Evolutionary conservation across 768 basidiomycete species (phyloP), one percentile per base, ranked within the genome.

Genomic region (Daedaleopsis sinensis): DNA sequence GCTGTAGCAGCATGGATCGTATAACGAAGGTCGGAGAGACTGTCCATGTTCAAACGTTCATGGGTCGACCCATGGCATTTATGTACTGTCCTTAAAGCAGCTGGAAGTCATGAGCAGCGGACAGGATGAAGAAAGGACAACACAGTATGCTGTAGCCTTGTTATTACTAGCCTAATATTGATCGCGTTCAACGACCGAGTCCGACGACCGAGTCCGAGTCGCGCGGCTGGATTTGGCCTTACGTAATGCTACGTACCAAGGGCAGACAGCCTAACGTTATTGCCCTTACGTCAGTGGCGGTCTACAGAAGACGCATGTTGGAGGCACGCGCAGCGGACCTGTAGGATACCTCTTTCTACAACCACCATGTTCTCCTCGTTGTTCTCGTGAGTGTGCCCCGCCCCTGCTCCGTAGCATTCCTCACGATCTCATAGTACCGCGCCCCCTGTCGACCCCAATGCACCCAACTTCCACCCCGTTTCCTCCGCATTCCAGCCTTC

Each of bases 391-490:
- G 91, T 86, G 27, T 27, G 8, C 21, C 37, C 36, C 46, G 47
- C 57, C 47, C 46, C 36, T 44, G 19, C 8, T 46, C 19, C 55
- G 42, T 32, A 37, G 53, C 23, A 48, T 62, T 49, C 57, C 59
- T 67, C 50, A 69, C 62, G 24, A 48, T 57, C 57, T 55, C 47
- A 46, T 69, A 87, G 84, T 68, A 85, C 85, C 49, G 69, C 81
- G 27, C 71, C 86, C 59, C 78, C 87, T 55, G 79, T 77, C 65
- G 87, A 91, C 70, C 82, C 87, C 24, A 80, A 76, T 39, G 88
- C 91, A 1, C 88, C 86, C 51, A 98, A 91, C 70, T 86, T 98
- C 69, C 88, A 89, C 69, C 88, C 96, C 3, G 90, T 96, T 62
- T 86, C 92, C 5, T 80, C 82, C n/a, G 79, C 76, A 39, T 76